Evolutionary conservation across 2,329 filamentous ascomycete species (phyloP), one percentile per base, ranked within the genome.

Genomic region (Botrytis aclada): DNA sequence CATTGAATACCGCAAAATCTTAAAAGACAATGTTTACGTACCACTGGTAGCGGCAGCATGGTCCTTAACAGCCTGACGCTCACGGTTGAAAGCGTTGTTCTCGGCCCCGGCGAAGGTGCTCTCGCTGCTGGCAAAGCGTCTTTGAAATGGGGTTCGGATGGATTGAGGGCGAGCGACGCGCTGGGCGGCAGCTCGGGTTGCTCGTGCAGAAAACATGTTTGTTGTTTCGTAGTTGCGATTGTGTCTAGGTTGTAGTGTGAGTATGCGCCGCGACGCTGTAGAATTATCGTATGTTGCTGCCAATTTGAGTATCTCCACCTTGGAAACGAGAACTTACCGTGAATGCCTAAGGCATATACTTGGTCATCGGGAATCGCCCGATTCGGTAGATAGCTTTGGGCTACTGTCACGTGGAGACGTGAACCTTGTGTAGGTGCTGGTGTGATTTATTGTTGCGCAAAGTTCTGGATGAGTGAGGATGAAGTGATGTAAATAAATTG

Each of bases 81-180:
- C 96, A 81, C 92, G 91, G 87, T 97, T 91, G 88, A 98, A 99
- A 81, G 90, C 90, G 85, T 97, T 98, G 86, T 97, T 93, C 83
- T 87, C 86, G 73, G 87, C 82, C 80, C 91, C 89, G 64, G 83
- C 80, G 80, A 93, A 86, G 79, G 83, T 84, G 79, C 86, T 86
- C 76, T 85, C 83, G 79, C 87, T 86, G 85, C 88, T 90, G 82
- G 90, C 91, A 80, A 93, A 87, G 80, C 91, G 91, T 83, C 92
- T 90, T 86, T 93, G 92, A 79, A 88, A 78, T 76, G 85, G 83
- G 70, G 84, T 84, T 81, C 88, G 89, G 80, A 85, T 82, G 79
- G 86, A 84, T 76, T 86, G 83, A 63, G 81, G 80, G 80, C 88
- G 88, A 78, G 85, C 83, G 78, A 88, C 83, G 83, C 90, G 91